A percentile compares a stretch with the other conserved stretches of the same genome.
Evolutionary conservation across 2,329 filamentous ascomycete species (phyloP).

Genomic region (Rosellinia necatrix): DNA sequence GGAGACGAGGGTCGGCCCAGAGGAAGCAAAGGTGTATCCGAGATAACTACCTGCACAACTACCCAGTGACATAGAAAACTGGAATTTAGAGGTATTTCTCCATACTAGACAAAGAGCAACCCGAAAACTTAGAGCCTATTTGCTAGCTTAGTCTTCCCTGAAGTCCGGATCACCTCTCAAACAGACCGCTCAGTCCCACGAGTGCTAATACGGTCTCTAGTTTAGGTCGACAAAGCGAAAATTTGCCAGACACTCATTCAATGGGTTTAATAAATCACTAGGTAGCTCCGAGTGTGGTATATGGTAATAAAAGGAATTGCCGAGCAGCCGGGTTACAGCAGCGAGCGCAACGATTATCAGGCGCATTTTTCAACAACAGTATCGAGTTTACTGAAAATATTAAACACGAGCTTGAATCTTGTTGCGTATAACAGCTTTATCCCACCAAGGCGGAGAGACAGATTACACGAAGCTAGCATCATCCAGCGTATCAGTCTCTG

Average conservation of each 20-base stretch:
- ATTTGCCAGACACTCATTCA: not conserved
- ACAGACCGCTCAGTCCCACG: not conserved
- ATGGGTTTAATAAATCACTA: constrained; percentile 8
- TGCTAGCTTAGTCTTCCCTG: not conserved
- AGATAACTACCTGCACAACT: not conserved
- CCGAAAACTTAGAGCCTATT: not conserved
- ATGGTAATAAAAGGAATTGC: constrained; percentile 5
- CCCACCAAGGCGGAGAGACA: constrained; percentile 1
- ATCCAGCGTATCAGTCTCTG: not conserved
- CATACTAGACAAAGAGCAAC: not conserved
- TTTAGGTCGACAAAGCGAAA: not conserved
- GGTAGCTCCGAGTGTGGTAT: constrained; percentile 2
- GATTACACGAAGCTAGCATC: not conserved
- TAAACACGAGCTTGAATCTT: too few relatives aligned
- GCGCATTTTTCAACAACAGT: not conserved
- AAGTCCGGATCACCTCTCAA: not conserved
- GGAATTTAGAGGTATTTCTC: not conserved
- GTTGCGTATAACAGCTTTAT: too few relatives aligned
- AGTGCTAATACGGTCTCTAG: constrained; percentile 10
- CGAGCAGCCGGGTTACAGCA: not conserved
- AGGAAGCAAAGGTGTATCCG: not conserved
- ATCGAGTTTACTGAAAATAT: too few relatives aligned
- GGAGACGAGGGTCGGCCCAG: not conserved
- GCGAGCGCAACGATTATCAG: constrained; percentile 2
- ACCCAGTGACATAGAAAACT: not conserved